Conservation (phyloP, 441 rosid species). For the Aquilaria agallochum region DNA sequence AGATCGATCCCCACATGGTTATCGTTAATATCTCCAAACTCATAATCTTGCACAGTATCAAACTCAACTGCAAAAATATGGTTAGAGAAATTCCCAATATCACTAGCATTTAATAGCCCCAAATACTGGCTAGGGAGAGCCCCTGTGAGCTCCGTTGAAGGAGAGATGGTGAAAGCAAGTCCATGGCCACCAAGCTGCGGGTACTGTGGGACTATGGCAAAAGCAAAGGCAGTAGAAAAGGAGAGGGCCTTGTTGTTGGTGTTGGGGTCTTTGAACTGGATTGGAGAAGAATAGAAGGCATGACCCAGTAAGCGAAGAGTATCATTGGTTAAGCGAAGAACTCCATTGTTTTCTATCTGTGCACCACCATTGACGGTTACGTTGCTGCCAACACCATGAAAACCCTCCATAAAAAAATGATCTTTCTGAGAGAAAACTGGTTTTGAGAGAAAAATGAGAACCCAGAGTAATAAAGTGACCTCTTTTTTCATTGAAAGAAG, state of each 20-base stretch:
- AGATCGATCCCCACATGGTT: slow-evolving; percentile 79
- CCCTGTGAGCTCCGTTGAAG: slow-evolving; percentile 37
- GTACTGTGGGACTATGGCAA: slow-evolving; percentile 63
- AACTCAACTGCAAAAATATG: slow-evolving; percentile 80
- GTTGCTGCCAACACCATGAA: slow-evolving; percentile 30
- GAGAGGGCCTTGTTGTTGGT: slow-evolving; percentile 38
- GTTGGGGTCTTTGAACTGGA: slow-evolving; percentile 43
- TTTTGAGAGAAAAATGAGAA: slow-evolving; percentile 26
- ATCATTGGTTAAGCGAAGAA: slow-evolving; percentile 53
- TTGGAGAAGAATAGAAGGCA: slow-evolving; percentile 64
- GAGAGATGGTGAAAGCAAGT: slow-evolving; percentile 60
- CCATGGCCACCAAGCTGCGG: slow-evolving; percentile 79
- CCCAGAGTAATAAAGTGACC: slow-evolving; percentile 20
- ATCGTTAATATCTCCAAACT: slow-evolving; percentile 59
- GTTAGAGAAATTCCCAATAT: slow-evolving; percentile 43
- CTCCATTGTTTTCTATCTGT: slow-evolving; percentile 45
- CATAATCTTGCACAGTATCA: slow-evolving; percentile 67
- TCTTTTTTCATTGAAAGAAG: slow-evolving; percentile 25
- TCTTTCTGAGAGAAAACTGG: slow-evolving; percentile 36
- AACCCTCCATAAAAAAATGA: slow-evolving; percentile 54
- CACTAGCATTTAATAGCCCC: slow-evolving; percentile 58
- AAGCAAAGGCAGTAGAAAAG: slow-evolving; percentile 79
- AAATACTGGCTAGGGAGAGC: slow-evolving; percentile 71
- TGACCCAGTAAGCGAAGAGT: slow-evolving; percentile 54
- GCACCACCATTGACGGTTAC: slow-evolving; percentile 54